Base-by-base conservation (phyloP, 2,329 filamentous ascomycete species). In the Leptographium procerum region DNA sequence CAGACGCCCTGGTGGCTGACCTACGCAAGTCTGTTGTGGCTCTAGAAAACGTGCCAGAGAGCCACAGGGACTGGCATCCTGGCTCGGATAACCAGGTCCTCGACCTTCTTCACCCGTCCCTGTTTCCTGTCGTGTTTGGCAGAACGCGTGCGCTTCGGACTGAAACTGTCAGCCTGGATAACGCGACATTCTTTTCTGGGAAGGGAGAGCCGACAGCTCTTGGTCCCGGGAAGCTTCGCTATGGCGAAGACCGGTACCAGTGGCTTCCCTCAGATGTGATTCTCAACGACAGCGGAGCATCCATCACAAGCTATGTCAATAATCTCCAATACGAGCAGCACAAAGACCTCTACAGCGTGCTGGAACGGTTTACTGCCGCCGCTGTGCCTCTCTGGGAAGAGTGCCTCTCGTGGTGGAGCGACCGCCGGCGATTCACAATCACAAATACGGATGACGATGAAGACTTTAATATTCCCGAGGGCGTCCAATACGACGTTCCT, bases 31-130 rank as follows among this genome's bases (percentile, higher is more conserved):
- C 71, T 6, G 73, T 77, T 43, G 64, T 66, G 19, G 55, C 29
- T 33, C 70, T 86, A 2, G 73, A 79, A 60, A 66, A 72, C 22
- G 71, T 77, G 3, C 74, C 76, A 7, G 57, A 57, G 1, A 14
- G 28, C 28, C 8, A 58, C 2, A 56, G 59, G 43, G 81, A 84
- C 66, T 86, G 77, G 74, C 79, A 85, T 66, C 82, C 81, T 0
- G 68, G 73, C 5, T 79, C 77, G 0, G 67, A 80, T 55, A 67
- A 74, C 1, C 75, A 72, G 63, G 80, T 86, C 1, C 74, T 80
- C 6, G 77, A 85, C 64, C 69, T 86, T 4, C 74, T 86, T 19
- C 77, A 85, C 62, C 81, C 82, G 7, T 84, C 80, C 2, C 69
- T 85, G 58, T 85, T 77, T 61, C 81, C 81, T 0, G 67, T 85